Evolutionary conservation across 2,329 filamentous ascomycete genomes (phyloP), one percentile per base, ranked within the genome.

Genomic region (Nigrospora osmanthi): DNA sequence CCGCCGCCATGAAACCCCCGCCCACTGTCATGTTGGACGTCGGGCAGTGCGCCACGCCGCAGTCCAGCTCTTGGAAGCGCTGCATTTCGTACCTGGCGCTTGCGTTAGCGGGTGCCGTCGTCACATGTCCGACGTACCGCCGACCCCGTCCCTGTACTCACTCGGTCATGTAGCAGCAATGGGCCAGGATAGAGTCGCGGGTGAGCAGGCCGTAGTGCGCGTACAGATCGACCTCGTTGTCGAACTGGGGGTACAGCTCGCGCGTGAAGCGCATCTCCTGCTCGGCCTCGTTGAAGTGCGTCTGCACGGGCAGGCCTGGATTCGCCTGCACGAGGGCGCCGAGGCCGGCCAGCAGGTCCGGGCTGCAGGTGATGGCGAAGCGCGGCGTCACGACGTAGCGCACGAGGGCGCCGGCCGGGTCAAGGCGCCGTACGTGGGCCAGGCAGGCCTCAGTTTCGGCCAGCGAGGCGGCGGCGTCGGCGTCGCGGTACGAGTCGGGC

Each of bases 261-360:
- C 59, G 61, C 0, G 80, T 84, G 16, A 72, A 70, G 2, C 64
- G 51, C 43, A 81, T 77, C 57, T 85, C 81, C 47, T 80, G 73
- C 52, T 71, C 65, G 0, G 80, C 78, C 55, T 85, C 81, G 58
- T 82, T 78, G 64, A 85, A 83, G 57, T 85, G 81, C 3, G 80
- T 84, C 60, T 85, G 81, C 31, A 86, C 75, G 0, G 76, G 68
- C 16, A 84, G 55, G 1, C 68, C 58, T 0, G 65, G 63, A 45
- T 83, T 67, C 11, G 65, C 51, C 4, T 53, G 51, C 0, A 75
- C 74, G 19, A 85, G 70, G 2, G 62, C 55, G 0, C 81, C 81
- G 1, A 86, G 64, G 0, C 78, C 77, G 0, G 53, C 45, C 2
- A 86, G 68, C 1, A 84, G 63, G 3, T 71, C 66, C 1, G 69